Conservation (phyloP, 768 basidiomycete species). For the Sistotremastrum suecicum region DNA sequence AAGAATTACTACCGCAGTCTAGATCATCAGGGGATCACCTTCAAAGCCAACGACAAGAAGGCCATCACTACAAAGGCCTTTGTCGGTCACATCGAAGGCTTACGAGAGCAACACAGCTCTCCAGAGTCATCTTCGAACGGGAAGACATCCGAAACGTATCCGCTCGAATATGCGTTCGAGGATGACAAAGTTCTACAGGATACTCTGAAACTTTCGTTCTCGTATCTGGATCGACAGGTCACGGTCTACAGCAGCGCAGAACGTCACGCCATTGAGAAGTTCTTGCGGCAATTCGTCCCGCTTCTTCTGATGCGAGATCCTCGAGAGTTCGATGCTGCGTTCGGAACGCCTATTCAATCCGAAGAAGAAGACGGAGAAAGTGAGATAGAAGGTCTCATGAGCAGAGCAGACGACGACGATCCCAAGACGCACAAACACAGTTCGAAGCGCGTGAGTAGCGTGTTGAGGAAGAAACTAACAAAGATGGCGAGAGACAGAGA, state of each 20-base stretch:
- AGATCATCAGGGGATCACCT: conserved; percentile 85
- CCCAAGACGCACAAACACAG: conserved; percentile 10
- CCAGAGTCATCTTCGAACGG: not conserved
- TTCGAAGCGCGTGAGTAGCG: conserved; percentile 8
- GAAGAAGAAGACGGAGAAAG: conserved; percentile 28
- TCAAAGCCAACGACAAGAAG: conserved; percentile 87
- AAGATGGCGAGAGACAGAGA: conserved; percentile 13
- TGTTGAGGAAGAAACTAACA: conserved; percentile 11
- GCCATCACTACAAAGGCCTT: conserved; percentile 61
- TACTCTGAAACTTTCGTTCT: conserved; percentile 76
- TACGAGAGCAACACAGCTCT: conserved; percentile 52
- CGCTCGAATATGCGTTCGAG: conserved; percentile 66
- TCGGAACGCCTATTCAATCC: conserved; percentile 27
- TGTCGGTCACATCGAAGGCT: conserved; percentile 72
- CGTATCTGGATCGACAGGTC: conserved; percentile 81
- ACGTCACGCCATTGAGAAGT: conserved; percentile 70
- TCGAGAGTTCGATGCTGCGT: conserved; percentile 53
- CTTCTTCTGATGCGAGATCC: conserved; percentile 58
- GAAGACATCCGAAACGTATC: conserved; percentile 20
- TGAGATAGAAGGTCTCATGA: not conserved
- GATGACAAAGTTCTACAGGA: conserved; percentile 79
- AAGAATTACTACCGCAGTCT: conserved; percentile 87
- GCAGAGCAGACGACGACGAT: conserved; percentile 12
- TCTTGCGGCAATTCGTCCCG: conserved; percentile 75
- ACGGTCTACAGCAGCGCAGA: conserved; percentile 62